phyloP scores from a whole-genome alignment of 2,329 filamentous ascomycete genomes.

The Stemphylium vesicarium region DNA sequence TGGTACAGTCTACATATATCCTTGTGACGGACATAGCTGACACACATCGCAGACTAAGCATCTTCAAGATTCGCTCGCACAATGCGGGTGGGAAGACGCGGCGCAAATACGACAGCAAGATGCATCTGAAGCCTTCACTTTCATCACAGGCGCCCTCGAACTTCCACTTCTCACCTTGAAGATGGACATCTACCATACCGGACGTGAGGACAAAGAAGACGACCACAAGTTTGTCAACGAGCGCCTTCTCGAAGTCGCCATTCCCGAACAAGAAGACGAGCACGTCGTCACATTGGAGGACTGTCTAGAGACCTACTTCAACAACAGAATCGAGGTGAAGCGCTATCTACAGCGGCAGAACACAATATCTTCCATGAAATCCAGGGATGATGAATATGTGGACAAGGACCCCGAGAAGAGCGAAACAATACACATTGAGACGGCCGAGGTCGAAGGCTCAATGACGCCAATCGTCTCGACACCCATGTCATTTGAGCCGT shows the following conservation, averaged over 20 bases:
- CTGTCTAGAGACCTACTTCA: constrained; percentile 93
- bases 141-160: constrained; percentile 89
- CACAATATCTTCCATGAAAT: constrained; percentile 60
- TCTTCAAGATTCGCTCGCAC: constrained; percentile 80
- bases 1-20: constrained; percentile 61
- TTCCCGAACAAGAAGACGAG: constrained; percentile 74
- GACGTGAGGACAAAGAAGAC: constrained; percentile 79
- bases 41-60: constrained; percentile 69
- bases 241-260: constrained; percentile 84
- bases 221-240: constrained; percentile 97
- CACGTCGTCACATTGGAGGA: constrained; percentile 82
- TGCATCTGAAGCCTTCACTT: constrained; percentile 92
- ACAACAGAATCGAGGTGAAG: constrained; percentile 87
- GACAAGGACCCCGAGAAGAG: constrained; percentile 45
- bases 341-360: constrained; percentile 71
- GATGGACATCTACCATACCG: constrained; percentile 93
- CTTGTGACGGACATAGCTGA: not conserved
- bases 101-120: constrained; percentile 83
- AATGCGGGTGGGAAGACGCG: constrained; percentile 89
- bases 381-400: constrained; percentile 31
- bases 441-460: constrained; percentile 47
- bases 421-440: constrained; percentile 53
- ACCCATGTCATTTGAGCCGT: constrained; percentile 36
- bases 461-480: constrained; percentile 46
- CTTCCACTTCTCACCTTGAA: constrained; percentile 87